Conservation (phyloP, 306 rosid genomes). For the barrel medic (Medicago truncatula) region MtrunA17r5.0-ANR NC_053048.1:25795001-25795500, state of each 20-base stretch:
- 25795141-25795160: background rate
- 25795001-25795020: no score
- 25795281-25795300: no score
- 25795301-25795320: background rate
- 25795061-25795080: no score
- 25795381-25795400: background rate
- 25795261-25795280: background rate
- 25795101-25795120: background rate
- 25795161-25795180: background rate
- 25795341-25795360: background rate
- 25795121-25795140: background rate
- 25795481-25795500: background rate
- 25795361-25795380: background rate
- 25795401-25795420: background rate
- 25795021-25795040: no score
- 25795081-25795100: no score
- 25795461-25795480: accelerated
- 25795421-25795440: background rate
- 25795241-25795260: background rate
- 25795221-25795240: background rate
- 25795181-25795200: background rate
- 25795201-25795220: background rate
- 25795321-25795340: background rate
- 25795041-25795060: no score
- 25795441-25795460: background rate